Percentiles rank a stretch among this genome's conserved stretches.
Evolutionary conservation across 352 stramenopile genomes (phyloP).

Genomic region (Phytophthora vignae): DNA sequence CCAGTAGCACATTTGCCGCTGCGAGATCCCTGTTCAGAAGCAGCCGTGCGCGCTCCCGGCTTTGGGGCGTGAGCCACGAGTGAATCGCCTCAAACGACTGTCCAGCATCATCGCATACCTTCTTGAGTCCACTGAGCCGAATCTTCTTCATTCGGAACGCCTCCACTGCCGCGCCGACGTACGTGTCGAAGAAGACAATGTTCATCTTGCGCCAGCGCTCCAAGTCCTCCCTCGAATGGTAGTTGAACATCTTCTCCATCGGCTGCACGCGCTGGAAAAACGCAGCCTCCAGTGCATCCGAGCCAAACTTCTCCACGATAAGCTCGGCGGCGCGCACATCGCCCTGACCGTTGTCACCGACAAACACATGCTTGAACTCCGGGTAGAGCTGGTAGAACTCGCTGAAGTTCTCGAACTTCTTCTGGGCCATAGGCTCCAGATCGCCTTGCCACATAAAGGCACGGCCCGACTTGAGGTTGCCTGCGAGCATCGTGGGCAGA

Average conservation of each 20-base stretch:
- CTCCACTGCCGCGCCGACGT: conserved; percentile 85
- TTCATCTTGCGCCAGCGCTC: conserved; percentile 87
- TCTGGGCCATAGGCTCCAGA: conserved; percentile 96
- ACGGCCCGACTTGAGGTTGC: conserved; percentile 93
- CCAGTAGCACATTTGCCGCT: conserved; percentile 72
- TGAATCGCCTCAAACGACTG: conserved; percentile 66
- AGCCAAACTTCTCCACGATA: conserved; percentile 82
- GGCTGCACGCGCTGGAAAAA: conserved; percentile 94
- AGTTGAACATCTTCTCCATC: conserved; percentile 87
- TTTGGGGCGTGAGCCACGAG: conserved; percentile 63
- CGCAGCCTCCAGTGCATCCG: conserved; percentile 68
- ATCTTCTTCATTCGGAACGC: conserved; percentile 80
- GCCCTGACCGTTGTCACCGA: conserved; percentile 98
- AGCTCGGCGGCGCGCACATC: conserved; percentile 93
- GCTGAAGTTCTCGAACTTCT: conserved; percentile 96
- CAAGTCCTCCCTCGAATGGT: conserved; percentile 74
- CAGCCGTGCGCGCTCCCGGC: conserved; percentile 63
- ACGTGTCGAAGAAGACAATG: conserved; percentile 94
- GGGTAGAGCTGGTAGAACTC: conserved; percentile 98
- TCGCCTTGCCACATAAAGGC: conserved; percentile 97
- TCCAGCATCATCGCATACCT: conserved; percentile 66
- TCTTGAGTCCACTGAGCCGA: conserved; percentile 67
- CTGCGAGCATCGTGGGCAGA: conserved; percentile 94
- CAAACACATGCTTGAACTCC: conserved; percentile 98
- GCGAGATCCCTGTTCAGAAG: conserved; percentile 75